A percentile compares a stretch with the other conserved stretches of the same genome.
phyloP scores from a whole-genome alignment of 495 filamentous ascomycete genomes.

The Gamarada debralockiae region DNA sequence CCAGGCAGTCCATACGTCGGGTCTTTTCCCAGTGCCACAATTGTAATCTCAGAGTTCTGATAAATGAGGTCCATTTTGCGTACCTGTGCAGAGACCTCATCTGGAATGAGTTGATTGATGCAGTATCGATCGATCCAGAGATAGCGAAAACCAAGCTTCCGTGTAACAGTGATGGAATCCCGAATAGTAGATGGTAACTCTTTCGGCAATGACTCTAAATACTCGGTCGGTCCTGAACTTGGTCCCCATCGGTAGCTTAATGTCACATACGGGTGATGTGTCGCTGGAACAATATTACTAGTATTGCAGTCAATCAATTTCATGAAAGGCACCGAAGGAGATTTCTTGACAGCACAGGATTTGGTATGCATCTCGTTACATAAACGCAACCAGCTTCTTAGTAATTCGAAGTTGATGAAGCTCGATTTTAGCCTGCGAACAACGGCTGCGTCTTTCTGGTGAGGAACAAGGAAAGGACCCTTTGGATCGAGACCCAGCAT shows the following conservation, averaged over 20 bases:
- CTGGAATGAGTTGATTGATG: slow-evolving; percentile 12
- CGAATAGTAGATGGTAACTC: slow-evolving; percentile 38
- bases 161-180: slow-evolving; percentile 33
- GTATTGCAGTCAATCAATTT: neutral
- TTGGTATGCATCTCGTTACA: no score
- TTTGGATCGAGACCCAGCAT: no score
- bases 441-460: no score
- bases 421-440: no score
- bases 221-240: neutral
- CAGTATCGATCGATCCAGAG: slow-evolving; percentile 30
- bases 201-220: neutral
- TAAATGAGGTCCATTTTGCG: slow-evolving; percentile 28
- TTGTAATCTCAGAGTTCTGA: slow-evolving; percentile 22
- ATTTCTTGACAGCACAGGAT: no score
- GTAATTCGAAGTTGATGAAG: no score
- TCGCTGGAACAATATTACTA: neutral
- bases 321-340: neutral
- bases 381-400: no score
- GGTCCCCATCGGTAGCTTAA: slow-evolving; percentile 7
- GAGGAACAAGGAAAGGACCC: no score
- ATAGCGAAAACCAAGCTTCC: slow-evolving; percentile 19
- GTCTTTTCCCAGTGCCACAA: slow-evolving; percentile 23
- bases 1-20: slow-evolving; percentile 25
- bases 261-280: neutral
- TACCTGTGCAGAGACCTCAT: slow-evolving; percentile 2